phyloP scores from a whole-genome alignment of 352 stramenopile species.

The Phytophthora palmivora region DNA sequence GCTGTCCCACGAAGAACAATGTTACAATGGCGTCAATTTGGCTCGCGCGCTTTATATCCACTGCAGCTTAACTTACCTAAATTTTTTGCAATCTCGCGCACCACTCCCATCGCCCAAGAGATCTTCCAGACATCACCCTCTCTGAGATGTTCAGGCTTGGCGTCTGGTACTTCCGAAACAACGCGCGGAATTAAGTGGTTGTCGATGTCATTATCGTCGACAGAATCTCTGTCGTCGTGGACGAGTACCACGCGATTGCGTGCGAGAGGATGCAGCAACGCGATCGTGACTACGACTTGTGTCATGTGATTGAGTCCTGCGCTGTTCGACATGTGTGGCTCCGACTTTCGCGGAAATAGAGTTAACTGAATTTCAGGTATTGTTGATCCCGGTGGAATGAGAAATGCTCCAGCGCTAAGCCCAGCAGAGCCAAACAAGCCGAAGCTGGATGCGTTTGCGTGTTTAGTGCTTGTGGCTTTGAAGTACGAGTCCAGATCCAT shows the following conservation, averaged over 20 bases:
- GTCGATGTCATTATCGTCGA: slow-evolving; percentile 43
- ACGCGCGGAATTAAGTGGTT: slow-evolving; percentile 54
- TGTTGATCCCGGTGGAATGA: slow-evolving; percentile 72
- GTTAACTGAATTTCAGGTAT: slow-evolving; percentile 90
- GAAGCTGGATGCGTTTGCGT: slow-evolving; percentile 48
- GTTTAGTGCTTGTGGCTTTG: slow-evolving; percentile 31
- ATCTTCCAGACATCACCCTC: slow-evolving; percentile 70
- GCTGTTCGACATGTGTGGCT: slow-evolving; percentile 76
- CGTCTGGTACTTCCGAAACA: slow-evolving; percentile 56
- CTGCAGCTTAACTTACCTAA: slow-evolving; percentile 39
- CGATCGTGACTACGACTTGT: slow-evolving; percentile 85
- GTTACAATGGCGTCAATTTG: background rate
- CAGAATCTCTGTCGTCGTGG: slow-evolving; percentile 39
- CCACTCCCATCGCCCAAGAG: slow-evolving; percentile 57
- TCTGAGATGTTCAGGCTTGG: slow-evolving; percentile 56
- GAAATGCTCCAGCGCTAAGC: slow-evolving; percentile 77
- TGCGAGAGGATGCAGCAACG: slow-evolving; percentile 65
- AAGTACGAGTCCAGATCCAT: slow-evolving; percentile 60
- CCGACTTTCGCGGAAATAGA: slow-evolving; percentile 85
- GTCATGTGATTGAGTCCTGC: slow-evolving; percentile 46
- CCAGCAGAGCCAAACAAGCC: slow-evolving; percentile 71
- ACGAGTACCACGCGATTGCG: slow-evolving; percentile 58
- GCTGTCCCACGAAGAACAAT: slow-evolving; percentile 23
- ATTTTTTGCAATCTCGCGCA: slow-evolving; percentile 61
- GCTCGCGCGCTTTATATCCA: background rate